Evolutionary conservation across 2,329 filamentous ascomycete species (phyloP), one percentile per base, ranked within the genome.

Genomic region (Alternaria triticina): DNA sequence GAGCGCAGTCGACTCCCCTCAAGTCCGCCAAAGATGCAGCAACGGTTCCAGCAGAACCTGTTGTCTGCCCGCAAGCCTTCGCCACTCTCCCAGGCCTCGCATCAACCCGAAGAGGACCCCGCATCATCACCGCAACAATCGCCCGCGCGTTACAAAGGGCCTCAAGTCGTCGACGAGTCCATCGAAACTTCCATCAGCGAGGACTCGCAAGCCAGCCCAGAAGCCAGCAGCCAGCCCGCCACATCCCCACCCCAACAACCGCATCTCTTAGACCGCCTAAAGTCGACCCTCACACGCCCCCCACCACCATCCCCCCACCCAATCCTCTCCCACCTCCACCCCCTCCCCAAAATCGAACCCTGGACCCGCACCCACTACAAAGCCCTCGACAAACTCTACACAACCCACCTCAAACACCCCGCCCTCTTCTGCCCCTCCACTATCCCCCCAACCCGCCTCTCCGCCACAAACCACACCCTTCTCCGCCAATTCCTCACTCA

Each of bases 301-400:
- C n/a, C 60, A 13, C 55, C 70, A 10, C 60, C 64, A 40, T 62
- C 68, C n/a, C 65, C 62, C 2, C 77, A 79, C 40, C 78, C 78
- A 1, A 66, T 74, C 6, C 67, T 72, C 9, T 47, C 66, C 13
- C 69, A 72, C 45, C 69, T 75, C 54, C 54, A 67, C 6, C 67
- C 69, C 8, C 70, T 82, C 1, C 80, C 80, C 8, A 74, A 73
- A 27, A 44, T 77, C 17, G 73, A 79, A 46, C 79, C 80, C 5
- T 82, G 79, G 77, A 81, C 79, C 33, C 77, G 77, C 43, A 80
- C 79, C 0, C 80, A 82, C 64, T 82, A 79, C 69, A 77, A 77
- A 25, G 71, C 71, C 5, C 74, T 82, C 36, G 78, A 81, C 63
- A 65, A 66, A 13, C 72, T 82, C 8, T 80, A 76, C 66, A 64